A percentile compares a stretch with the other conserved stretches of the same genome.
Conservation (phyloP, 108 stramenopile species). For the Nannochloropsis oceanica region DNA sequence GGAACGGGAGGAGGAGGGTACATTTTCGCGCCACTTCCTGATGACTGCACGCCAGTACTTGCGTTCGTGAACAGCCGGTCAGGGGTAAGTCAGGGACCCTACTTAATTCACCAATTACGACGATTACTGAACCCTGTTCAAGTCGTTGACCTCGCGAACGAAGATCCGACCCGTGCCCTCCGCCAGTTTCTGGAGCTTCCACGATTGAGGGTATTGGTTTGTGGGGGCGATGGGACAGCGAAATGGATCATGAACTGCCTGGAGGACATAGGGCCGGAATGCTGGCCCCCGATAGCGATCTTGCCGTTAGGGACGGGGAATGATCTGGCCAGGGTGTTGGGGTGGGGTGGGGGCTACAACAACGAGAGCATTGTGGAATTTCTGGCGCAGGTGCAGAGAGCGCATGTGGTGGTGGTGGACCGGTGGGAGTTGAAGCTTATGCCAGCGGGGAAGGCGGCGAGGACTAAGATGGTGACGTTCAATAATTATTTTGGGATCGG, state of each 20-base stretch:
- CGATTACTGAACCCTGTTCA: not conserved
- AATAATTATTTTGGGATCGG: constrained; percentile 34
- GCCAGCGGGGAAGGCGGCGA: not conserved
- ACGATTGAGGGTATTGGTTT: constrained; percentile 10
- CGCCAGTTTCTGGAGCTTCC: not conserved
- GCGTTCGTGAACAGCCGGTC: not conserved
- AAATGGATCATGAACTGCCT: constrained; percentile 24
- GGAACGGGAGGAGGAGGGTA: not conserved
- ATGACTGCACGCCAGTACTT: not conserved
- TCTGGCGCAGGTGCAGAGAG: not conserved
- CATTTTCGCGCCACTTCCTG: not conserved
- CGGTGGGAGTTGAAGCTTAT: constrained; percentile 14
- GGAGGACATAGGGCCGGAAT: not conserved
- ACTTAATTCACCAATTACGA: not conserved
- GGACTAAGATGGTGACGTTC: constrained; percentile 15
- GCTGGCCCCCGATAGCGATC: constrained; percentile 18
- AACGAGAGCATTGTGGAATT: not conserved
- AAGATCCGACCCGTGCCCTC: not conserved
- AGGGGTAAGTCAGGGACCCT: not conserved
- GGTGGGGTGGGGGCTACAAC: constrained; percentile 5
- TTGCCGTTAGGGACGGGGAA: constrained; percentile 30
- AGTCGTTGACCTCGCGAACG: not conserved
- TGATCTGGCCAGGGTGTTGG: constrained; percentile 30
- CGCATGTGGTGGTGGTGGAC: constrained; percentile 22
- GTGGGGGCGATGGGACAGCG: constrained; percentile 34